Base-by-base conservation (phyloP, 257 asterid genomes). In the Forsythia viridissima region DNA sequence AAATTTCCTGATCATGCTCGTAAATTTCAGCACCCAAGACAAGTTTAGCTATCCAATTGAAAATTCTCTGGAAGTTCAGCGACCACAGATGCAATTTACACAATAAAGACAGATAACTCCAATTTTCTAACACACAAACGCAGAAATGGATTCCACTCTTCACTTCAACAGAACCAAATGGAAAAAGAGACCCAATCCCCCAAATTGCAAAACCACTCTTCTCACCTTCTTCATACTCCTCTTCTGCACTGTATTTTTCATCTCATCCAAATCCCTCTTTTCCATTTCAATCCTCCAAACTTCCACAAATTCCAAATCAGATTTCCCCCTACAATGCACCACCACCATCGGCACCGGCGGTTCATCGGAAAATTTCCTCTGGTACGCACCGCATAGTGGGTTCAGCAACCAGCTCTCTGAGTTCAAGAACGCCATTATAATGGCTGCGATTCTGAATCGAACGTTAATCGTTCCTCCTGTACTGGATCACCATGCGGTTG, bases 321-420 rank as follows among this genome's bases (percentile, higher is more conserved):
- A 75, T 44, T 74, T 30, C 20, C 78, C 72, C 36, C 66, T 37
- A 18, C 81, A 57, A 73, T 81, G 90, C 80, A 71, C 72, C 18
- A 8, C 46, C 68, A 21, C 79, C 74, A 15, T 0, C 69, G 51
- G 36, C 40, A 7, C n/a, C 52, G 20, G 4, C 0, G 8, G 12
- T 30, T 12, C 67, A 8, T 73, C 68, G 9, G 96, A 85, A 15
- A 95, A 88, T 81, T 93, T 89, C 79, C 79, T 93, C 59, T 92
- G 97, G 96, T 95, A 93, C 79, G 97, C 98, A 30, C 98, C 98
- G 21, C 99, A 93, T 87, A 95, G 98, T 76, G 99, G 99, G 39
- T 93, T 95, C 88, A 91, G 98, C 90, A 95, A 95, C 82, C 99
- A 95, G 88, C 87, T 95, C 73, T 84, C 91, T 24, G 99, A 93